phyloP scores from a whole-genome alignment of 2,329 filamentous ascomycete species.

The Trichoderma oligosporum region DNA sequence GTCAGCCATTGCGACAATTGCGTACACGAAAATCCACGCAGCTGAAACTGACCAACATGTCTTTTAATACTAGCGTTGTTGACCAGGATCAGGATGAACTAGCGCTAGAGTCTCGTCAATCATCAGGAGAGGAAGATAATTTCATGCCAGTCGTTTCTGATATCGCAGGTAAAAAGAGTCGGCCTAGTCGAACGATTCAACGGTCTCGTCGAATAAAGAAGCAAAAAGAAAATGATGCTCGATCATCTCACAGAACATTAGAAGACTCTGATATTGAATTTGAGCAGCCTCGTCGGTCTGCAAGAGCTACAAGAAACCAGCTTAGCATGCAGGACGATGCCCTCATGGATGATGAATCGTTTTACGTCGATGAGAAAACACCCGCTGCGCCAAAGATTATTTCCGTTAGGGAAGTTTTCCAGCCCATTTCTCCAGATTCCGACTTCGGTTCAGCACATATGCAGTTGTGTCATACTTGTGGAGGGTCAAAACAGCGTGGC shows the following conservation, averaged over 20 bases:
- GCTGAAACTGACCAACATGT: conserved; percentile 26
- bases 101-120: conserved; percentile 27
- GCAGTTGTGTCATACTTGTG: conserved; percentile 68
- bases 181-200: conserved; percentile 23
- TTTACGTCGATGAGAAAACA: conserved; percentile 48
- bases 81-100: conserved; percentile 35
- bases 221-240: conserved; percentile 17
- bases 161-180: conserved; percentile 27
- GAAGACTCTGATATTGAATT: conserved; percentile 50
- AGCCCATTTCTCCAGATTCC: conserved; percentile 55
- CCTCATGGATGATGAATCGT: conserved; percentile 56
- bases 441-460: conserved; percentile 69
- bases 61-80: conserved; percentile 24
- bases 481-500: conserved; percentile 47
- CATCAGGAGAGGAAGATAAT: conserved; percentile 33
- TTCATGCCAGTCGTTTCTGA: conserved; percentile 39
- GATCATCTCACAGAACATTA: conserved; percentile 24
- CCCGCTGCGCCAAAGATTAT: conserved; percentile 50
- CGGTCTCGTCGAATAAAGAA: conserved; percentile 25
- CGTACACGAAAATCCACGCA: conserved; percentile 29
- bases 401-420: conserved; percentile 71
- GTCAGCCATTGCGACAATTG: conserved; percentile 22
- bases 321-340: conserved; percentile 49
- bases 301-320: conserved; percentile 42
- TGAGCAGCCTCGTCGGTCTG: conserved; percentile 48